Conservation (phyloP, 257 asterid species). For the Pogostemon cablin region DNA sequence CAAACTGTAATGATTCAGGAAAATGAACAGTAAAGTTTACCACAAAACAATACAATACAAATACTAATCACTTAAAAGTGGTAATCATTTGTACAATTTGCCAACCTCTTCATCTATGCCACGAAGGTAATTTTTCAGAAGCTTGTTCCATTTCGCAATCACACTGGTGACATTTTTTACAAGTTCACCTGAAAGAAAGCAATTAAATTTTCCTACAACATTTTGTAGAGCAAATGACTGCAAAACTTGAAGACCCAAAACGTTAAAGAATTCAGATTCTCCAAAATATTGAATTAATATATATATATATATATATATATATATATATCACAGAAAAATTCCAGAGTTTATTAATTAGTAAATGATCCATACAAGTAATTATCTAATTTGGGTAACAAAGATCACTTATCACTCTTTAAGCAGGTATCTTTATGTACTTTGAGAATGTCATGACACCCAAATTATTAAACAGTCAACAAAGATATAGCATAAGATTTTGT, state of each 20-base stretch:
- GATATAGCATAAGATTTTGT: not conserved
- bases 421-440: conserved; percentile 52
- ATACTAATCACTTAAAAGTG: conserved; percentile 2
- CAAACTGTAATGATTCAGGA: conserved; percentile 61
- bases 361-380: conserved; percentile 8
- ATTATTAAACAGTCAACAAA: not conserved
- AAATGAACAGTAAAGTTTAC: conserved; percentile 20
- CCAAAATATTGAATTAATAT: not conserved
- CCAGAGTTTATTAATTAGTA: conserved; percentile 3
- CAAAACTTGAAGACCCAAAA: conserved; percentile 16
- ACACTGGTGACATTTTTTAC: conserved; percentile 50
- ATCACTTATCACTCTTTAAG: conserved; percentile 66
- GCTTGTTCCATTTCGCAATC: conserved; percentile 62
- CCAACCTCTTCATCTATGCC: conserved; percentile 90
- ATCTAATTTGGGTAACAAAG: not conserved
- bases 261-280: conserved; percentile 17
- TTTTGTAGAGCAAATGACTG: conserved; percentile 7
- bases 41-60: conserved; percentile 6
- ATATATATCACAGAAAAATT: not conserved
- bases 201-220: conserved; percentile 3
- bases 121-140: conserved; percentile 76
- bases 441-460: conserved; percentile 49
- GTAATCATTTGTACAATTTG: conserved; percentile 17
- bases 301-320: too few species aligned
- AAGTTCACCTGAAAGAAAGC: conserved; percentile 61